A percentile compares a stretch with the other conserved stretches of the same genome.
phyloP scores from a whole-genome alignment of 371 early-diverging fungal genomes.

The Scutellospora calospora region DNA sequence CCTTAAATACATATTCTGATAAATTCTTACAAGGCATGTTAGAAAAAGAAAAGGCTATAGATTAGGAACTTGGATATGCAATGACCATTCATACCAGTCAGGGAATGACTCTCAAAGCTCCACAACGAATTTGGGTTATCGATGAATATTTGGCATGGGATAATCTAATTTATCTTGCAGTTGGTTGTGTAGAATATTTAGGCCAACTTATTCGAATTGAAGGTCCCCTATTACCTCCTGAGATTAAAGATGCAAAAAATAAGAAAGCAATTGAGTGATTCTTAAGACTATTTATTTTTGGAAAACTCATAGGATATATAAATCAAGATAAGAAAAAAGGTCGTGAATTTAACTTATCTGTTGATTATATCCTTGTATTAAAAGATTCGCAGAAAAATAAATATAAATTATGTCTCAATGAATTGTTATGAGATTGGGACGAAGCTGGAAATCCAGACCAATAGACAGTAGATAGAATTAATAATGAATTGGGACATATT shows the following conservation, averaged over 20 bases:
- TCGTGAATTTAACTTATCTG: constrained; percentile 19
- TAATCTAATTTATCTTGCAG: constrained; percentile 6
- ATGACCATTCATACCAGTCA: constrained; percentile 25
- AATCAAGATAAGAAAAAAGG: constrained; percentile 24
- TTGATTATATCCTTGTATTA: neutral
- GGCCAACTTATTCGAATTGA: constrained; percentile 29
- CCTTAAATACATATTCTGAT: constrained; percentile 26
- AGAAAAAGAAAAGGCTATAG: neutral
- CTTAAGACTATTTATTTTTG: neutral
- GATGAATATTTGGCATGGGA: no score
- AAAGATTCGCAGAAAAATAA: neutral
- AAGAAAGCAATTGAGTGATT: no score
- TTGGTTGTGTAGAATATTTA: constrained; percentile 38
- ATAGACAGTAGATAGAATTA: no score
- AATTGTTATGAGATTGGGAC: neutral
- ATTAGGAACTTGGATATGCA: constrained; percentile 24
- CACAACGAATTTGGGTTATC: constrained; percentile 37
- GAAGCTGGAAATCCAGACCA: neutral
- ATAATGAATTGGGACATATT: constrained; percentile 16
- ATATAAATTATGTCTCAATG: neutral
- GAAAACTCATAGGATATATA: constrained; percentile 19
- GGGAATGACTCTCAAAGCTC: constrained; percentile 33
- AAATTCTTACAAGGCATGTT: constrained; percentile 27
- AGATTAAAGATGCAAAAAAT: no score
- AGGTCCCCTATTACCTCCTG: neutral